Evolutionary conservation across 352 stramenopile species (phyloP), one percentile per base, ranked within the genome.

Genomic region (Globisporangium nunn): DNA sequence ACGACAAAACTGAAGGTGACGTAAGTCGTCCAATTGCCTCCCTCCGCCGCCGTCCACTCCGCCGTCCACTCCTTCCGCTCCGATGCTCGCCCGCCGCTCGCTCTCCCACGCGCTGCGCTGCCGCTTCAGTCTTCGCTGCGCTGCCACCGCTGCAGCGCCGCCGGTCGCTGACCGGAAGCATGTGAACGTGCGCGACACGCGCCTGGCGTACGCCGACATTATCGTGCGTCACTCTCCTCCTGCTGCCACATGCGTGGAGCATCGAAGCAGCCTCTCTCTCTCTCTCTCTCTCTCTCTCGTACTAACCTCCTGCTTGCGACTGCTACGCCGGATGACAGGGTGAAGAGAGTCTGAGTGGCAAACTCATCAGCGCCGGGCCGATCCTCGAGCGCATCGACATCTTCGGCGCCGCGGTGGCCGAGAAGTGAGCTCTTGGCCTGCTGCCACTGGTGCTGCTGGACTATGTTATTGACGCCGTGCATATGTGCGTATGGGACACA

Each of bases 371-470:
- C 52, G 70, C 72, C 2, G 74, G 74, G 0, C 72, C 74, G 17
- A 72, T 83, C 41, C 56, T 81, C 18, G 71, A 84, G 43, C 67
- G 70, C 23, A 57, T 84, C 51, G 74, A 84, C 62, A 85, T 88
- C 55, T 83, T 88, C 47, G 78, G 74, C 30, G 76, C 72, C 18
- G 74, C 75, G 11, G 72, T 88, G 12, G 73, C 76, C 35, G 75
- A 85, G 61, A 87, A 87, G 75, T 85, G 60, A 40, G 71, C 35
- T 52, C 5, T n/a, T 49, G 12, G 52, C 6, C 4, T 39, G 12
- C 4, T 40, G 10, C 7, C 37, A 7, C 15, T 10, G 31, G n/a
- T 48, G 14, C 33, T 37, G 33, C 33, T 37, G 10, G 33, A 23
- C 23, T 23, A 23, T 23, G 23, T 23, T 35, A 31, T 1, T 30